Evolutionary conservation across 192 early-diverging fungal genomes (phyloP), one percentile per base, ranked within the genome.

Genomic region (Coemansia sp.): DNA sequence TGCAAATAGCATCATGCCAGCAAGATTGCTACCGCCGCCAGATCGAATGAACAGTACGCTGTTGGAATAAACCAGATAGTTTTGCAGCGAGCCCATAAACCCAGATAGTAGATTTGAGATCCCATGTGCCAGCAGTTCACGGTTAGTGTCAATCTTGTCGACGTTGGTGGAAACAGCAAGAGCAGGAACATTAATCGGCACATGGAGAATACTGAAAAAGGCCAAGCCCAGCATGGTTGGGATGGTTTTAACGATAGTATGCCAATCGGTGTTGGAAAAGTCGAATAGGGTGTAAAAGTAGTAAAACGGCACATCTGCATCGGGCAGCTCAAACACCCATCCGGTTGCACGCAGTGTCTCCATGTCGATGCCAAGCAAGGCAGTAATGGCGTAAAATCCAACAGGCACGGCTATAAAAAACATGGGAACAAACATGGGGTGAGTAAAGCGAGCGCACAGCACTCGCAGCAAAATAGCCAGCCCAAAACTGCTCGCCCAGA

Each of bases 141-240:
- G 80, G 79, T 96, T 93, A 41, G 89, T 86, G 71, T 97, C 88
- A n/a, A 97, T 84, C 56, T 87, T 80, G 64, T 92, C 89, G 39
- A 84, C 81, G 18, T 88, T 83, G 5, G 93, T 93, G 3, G 94
- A 96, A 6, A 96, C 93, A 1, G 91, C 90, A 45, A 94, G 78
- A 11, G 93, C 93, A 5, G 93, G 94, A 0, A 97, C 88, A 61
- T 97, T 99, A 62, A 99, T 96, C 4, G 96, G 94, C 5, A 99
- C 96, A 70, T 99, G 94, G 20, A 99, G 71, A 45, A 99, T 85
- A 45, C 92, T 93, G 77, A 97, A 97, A 57, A 97, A 97, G 8
- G 93, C 88, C 60, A 97, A 75, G 0, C 93, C 93, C 16, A 94
- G 56, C 86, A 93, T 92, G 11, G 91, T 93, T n/a, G 93, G 93